Percentiles rank a stretch among this genome's conserved stretches.
phyloP scores from a whole-genome alignment of 768 basidiomycete species.

The Gymnopilus dilepis region DNA sequence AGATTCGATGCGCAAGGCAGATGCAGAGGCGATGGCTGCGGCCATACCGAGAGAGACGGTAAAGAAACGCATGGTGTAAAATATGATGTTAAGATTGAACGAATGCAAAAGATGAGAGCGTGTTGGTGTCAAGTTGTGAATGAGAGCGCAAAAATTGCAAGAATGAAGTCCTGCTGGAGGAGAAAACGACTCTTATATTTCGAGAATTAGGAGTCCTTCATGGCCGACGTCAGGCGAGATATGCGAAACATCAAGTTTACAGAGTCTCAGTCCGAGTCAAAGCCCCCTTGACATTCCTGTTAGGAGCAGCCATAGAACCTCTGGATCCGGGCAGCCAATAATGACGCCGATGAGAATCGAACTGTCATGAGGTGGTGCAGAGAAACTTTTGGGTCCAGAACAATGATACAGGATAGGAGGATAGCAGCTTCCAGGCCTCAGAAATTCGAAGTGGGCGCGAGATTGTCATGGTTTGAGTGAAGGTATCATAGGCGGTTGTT shows the following conservation, averaged over 20 bases:
- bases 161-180: background rate
- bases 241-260: background rate
- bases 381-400: background rate
- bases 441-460: background rate
- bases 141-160: background rate
- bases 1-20: background rate
- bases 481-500: constrained; percentile 1
- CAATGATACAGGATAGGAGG: background rate
- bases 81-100: background rate
- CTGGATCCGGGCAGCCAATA: too few species aligned
- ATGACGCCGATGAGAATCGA: background rate
- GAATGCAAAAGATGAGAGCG: background rate
- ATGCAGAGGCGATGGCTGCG: background rate
- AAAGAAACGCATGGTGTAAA: background rate
- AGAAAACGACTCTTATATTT: background rate
- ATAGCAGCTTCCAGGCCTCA: background rate
- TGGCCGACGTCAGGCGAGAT: background rate
- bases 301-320: background rate
- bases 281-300: background rate
- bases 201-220: background rate
- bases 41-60: background rate
- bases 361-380: background rate
- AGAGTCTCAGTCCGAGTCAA: background rate
- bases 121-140: too few species aligned
- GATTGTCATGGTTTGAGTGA: too few species aligned